Evolutionary conservation across 2,329 filamentous ascomycete genomes (phyloP), one percentile per base, ranked within the genome.

Genomic region (Rachicladosporium sp.): DNA sequence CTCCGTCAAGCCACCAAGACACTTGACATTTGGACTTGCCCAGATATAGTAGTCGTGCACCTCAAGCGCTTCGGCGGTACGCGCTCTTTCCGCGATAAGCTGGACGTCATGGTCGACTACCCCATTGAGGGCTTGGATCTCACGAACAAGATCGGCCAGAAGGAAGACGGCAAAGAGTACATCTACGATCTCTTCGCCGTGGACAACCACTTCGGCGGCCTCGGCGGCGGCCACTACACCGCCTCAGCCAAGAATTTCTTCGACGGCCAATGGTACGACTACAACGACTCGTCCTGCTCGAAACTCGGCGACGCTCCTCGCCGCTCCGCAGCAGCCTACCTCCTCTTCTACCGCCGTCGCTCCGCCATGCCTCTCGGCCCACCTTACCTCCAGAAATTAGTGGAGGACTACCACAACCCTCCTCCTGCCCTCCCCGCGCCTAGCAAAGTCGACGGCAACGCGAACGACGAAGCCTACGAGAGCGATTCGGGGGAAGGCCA

Each of bases 201-300:
- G 2, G 91, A 98, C 61, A 89, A 94, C 57, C 91, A 98, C 61
- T 94, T 82, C 58, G 91, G 91, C 44, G 86, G 87, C 23, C 74
- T 98, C 30, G 87, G 87, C 43, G 91, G 91, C 32, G 91, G 91
- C 1, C 91, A 98, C 61, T 98, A 98, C 65, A 96, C 88, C 12
- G 91, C 91, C 21, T 88, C 80, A 60, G 88, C 87, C 31, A 88
- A 86, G 66, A 96, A 94, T 59, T 95, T 94, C 61, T 70, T 83
- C 44, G 86, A 93, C 54, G 74, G 74, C 42, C 71, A 82, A 59
- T 98, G 91, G 91, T 95, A 95, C 60, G 84, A 93, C 50, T 96
- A 93, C 61, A 96, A 98, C 60, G 89, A 88, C 31, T 32, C 38
- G 36, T 33, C 10, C 11, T 36, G 15, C 13, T 29, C 44, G 31